Evolutionary conservation across 495 filamentous ascomycete species (phyloP).

Genomic region (Penicillium mononematosum): DNA sequence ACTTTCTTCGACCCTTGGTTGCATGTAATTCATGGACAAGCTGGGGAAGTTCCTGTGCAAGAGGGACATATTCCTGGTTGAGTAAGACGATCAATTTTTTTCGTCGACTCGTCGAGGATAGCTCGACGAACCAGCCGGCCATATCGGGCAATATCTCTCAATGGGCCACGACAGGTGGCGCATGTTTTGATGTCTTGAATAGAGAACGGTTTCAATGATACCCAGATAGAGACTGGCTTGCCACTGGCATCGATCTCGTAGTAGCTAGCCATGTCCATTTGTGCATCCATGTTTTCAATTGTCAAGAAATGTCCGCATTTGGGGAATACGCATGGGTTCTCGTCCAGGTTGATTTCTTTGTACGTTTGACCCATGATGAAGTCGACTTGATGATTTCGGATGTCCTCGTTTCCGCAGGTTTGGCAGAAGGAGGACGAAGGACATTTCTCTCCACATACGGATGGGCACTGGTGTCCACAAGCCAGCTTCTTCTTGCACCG

Average conservation of each 20-base stretch:
- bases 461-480: constrained; percentile 71
- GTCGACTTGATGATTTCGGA: constrained; percentile 52
- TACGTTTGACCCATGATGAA: constrained; percentile 51
- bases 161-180: constrained; percentile 60
- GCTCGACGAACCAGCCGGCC: constrained; percentile 63
- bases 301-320: constrained; percentile 67
- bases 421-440: constrained; percentile 58
- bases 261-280: constrained; percentile 59
- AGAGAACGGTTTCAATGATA: constrained; percentile 50
- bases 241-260: constrained; percentile 51
- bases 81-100: constrained; percentile 61
- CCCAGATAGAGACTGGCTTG: constrained; percentile 41
- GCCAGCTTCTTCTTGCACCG: constrained; percentile 56
- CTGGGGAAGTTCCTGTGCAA: constrained; percentile 43
- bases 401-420: constrained; percentile 42
- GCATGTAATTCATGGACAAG: constrained; percentile 21
- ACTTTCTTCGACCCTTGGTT: constrained; percentile 7
- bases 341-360: constrained; percentile 55
- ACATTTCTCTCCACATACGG: constrained; percentile 65
- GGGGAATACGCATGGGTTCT: constrained; percentile 61
- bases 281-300: constrained; percentile 59
- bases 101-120: constrained; percentile 64
- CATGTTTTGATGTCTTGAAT: constrained; percentile 56
- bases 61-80: constrained; percentile 47
- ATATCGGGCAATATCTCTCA: constrained; percentile 64